A percentile compares a stretch with the other conserved stretches of the same genome.
Evolutionary conservation across 257 asterid species (phyloP).

Genomic region (Solanum clarkiae): DNA sequence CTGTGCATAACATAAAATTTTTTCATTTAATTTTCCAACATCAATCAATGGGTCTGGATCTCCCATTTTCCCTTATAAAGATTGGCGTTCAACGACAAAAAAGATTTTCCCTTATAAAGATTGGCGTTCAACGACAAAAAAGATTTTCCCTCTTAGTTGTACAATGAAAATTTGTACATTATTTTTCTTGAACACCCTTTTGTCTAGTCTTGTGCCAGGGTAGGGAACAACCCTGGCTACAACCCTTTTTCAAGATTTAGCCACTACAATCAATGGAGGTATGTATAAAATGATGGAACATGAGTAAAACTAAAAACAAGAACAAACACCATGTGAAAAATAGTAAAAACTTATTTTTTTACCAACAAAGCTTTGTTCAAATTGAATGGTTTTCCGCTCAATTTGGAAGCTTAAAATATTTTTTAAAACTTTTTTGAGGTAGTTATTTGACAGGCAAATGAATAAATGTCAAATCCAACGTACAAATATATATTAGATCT

Average conservation of each 20-base stretch:
- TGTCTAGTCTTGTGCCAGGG: background rate
- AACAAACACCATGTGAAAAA: background rate
- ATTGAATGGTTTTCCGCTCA: slow-evolving; percentile 4
- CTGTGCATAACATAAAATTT: slow-evolving; percentile 54
- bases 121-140: background rate
- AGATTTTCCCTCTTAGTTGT: background rate
- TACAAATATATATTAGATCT: no score
- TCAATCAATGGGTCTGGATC: slow-evolving; percentile 3
- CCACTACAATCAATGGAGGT: background rate
- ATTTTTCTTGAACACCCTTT: background rate
- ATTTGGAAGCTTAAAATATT: background rate
- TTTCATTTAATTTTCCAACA: slow-evolving; percentile 17
- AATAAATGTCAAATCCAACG: background rate
- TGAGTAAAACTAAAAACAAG: background rate
- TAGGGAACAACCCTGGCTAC: background rate
- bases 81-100: background rate
- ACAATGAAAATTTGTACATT: background rate
- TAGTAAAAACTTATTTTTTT: background rate
- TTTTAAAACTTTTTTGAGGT: background rate
- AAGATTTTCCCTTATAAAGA: background rate
- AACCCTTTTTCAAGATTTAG: background rate
- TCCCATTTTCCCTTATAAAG: background rate
- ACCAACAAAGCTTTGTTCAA: background rate
- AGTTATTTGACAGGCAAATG: background rate
- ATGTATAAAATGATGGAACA: background rate